phyloP scores from a whole-genome alignment of 1,284 basidiomycete genomes.

The Pisolithus thermaeus region DNA sequence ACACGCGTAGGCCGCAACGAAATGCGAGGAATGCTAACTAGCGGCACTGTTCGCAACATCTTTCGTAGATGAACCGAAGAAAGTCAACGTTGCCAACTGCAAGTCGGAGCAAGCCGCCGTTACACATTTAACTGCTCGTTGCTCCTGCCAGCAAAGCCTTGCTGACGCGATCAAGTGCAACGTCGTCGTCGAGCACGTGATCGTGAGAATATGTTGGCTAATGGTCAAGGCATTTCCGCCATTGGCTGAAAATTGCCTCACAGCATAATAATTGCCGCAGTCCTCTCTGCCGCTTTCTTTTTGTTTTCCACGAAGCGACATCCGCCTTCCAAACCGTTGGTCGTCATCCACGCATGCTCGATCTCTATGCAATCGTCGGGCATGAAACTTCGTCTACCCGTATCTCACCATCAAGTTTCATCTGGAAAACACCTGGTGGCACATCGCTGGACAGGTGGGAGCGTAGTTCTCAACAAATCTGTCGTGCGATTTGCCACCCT shows the following conservation, averaged over 20 bases:
- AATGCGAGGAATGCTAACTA: constrained; percentile 13
- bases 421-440: background rate
- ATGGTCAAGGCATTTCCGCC: constrained; percentile 13
- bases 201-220: too few species aligned
- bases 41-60: constrained; percentile 23
- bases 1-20: constrained; percentile 8
- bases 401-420: background rate
- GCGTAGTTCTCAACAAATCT: constrained; percentile 46
- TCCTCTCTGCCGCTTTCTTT: background rate
- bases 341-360: background rate
- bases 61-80: background rate
- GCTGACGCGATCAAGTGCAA: background rate
- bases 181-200: constrained; percentile 14
- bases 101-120: background rate
- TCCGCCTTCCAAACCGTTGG: background rate
- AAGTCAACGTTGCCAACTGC: background rate
- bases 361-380: background rate
- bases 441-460: constrained; percentile 34
- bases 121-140: background rate
- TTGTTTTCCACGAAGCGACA: background rate
- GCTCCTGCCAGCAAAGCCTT: background rate
- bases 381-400: background rate
- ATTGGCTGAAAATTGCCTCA: constrained; percentile 13
- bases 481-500: constrained; percentile 13
- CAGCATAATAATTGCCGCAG: constrained; percentile 28